Conservation (phyloP, 257 asterid species). For the Prunella vulgaris region DNA sequence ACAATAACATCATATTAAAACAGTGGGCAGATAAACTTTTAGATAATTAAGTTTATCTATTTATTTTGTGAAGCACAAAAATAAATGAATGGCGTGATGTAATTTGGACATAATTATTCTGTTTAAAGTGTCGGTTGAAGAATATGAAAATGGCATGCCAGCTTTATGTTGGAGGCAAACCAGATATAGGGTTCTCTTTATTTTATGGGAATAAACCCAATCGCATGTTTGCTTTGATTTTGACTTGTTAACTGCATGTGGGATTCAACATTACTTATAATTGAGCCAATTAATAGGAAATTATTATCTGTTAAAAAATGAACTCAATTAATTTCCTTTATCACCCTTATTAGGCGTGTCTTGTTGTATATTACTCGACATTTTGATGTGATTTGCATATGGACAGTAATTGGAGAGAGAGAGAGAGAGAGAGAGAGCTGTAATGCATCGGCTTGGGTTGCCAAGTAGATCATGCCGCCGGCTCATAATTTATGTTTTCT, state of each 20-base stretch:
- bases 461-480: not conserved
- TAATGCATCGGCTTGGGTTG: not conserved
- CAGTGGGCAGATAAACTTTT: too few relatives aligned
- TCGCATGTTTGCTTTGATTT: slow-evolving; percentile 10
- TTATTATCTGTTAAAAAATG: slow-evolving; percentile 24
- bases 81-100: not conserved
- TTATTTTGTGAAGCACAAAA: too few relatives aligned
- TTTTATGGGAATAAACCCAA: not conserved
- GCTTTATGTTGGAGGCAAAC: not conserved
- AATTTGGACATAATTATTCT: not conserved
- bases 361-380: not conserved
- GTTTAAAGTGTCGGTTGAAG: not conserved
- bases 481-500: too few relatives aligned
- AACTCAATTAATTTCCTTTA: not conserved
- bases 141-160: not conserved
- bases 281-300: slow-evolving; percentile 26
- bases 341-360: slow-evolving; percentile 35
- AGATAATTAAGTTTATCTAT: too few relatives aligned
- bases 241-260: slow-evolving; percentile 37
- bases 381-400: not conserved
- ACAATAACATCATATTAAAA: too few relatives aligned
- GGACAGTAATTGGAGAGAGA: not conserved
- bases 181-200: not conserved
- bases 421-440: not conserved
- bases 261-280: slow-evolving; percentile 16